These are phyloP conservation scores for Aspergillus conjunctus DNA, from an alignment of 495 filamentous ascomycete species.

Conservation along the genomic window DNA sequence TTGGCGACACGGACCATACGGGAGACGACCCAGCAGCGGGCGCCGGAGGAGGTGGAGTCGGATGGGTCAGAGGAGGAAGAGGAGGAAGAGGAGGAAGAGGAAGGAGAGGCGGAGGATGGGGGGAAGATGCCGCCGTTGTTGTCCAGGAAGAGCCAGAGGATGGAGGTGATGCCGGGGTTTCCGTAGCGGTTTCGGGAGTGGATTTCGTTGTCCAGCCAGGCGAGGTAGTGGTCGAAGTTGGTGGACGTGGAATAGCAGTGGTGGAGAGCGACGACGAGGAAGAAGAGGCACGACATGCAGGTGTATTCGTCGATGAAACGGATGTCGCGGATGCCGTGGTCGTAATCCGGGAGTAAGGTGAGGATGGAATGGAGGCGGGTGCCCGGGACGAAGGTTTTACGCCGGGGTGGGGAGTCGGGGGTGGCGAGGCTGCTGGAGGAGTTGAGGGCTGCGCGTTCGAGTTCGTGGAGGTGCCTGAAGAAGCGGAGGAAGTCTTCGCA, in stretches of 20 bases:
- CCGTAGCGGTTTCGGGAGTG: conserved; percentile 23
- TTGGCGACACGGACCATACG: conserved; percentile 35
- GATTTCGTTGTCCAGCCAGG: conserved; percentile 30
- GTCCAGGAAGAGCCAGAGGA: conserved; percentile 32
- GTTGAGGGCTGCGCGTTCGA: conserved; percentile 25
- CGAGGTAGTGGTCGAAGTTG: conserved; percentile 28
- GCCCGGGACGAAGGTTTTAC: conserved; percentile 25
- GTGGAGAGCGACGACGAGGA: conserved; percentile 29
- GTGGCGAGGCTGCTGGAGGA: conserved; percentile 18
- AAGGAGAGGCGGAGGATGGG: neutral
- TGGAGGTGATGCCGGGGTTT: conserved; percentile 31
- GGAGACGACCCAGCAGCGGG: conserved; percentile 33
- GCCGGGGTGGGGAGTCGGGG: conserved; percentile 9
- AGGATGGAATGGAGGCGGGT: conserved; percentile 28
- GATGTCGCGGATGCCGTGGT: conserved; percentile 33
- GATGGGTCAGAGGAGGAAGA: neutral
- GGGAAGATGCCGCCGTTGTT: conserved; percentile 27
- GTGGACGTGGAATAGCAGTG: conserved; percentile 28
- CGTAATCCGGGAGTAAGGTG: conserved; percentile 32
- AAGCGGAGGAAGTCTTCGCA: conserved; percentile 35
- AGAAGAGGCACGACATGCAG: conserved; percentile 33
- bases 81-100: neutral
- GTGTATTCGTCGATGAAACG: conserved; percentile 37
- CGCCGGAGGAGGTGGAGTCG: conserved; percentile 14
- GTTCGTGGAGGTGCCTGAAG: conserved; percentile 27